Conservation (phyloP, 2,329 filamentous ascomycete genomes). For the Didymella sp. region DNA sequence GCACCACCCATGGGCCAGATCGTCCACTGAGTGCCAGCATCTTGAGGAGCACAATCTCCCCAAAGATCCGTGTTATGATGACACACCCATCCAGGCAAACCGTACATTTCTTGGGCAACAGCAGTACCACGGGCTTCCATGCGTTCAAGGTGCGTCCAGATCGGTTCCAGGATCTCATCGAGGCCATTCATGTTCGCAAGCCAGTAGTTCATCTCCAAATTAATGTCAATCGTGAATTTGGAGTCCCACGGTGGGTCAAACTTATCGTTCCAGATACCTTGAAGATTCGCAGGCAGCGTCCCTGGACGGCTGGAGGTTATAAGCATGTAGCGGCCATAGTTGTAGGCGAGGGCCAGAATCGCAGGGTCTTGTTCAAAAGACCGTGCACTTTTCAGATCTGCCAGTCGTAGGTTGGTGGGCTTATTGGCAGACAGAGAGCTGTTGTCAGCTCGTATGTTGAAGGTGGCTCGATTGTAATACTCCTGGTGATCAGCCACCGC, state of each 20-base stretch:
- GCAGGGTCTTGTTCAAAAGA: not conserved
- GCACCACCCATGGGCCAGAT: not conserved
- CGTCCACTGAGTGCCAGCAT: not conserved
- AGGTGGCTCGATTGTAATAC: not conserved
- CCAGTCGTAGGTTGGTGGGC: not conserved
- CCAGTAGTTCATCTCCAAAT: not conserved
- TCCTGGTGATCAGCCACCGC: not conserved
- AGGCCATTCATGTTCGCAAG: not conserved
- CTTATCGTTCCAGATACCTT: not conserved
- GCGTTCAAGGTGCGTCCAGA: not conserved
- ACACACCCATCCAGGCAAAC: not conserved
- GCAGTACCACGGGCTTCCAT: not conserved
- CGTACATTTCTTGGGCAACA: not conserved
- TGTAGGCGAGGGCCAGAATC: not conserved
- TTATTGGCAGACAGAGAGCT: not conserved
- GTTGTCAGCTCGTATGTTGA: not conserved
- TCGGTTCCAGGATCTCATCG: not conserved
- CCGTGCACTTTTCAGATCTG: not conserved
- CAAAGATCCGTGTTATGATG: not conserved
- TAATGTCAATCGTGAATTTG: not conserved
- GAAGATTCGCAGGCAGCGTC: not conserved
- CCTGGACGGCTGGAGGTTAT: not conserved
- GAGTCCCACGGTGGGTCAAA: not conserved
- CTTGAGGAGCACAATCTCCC: not conserved
- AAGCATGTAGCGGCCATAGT: not conserved